Base-by-base conservation (phyloP, 805 yeast genomes). In the Ogataea pini region DNA sequence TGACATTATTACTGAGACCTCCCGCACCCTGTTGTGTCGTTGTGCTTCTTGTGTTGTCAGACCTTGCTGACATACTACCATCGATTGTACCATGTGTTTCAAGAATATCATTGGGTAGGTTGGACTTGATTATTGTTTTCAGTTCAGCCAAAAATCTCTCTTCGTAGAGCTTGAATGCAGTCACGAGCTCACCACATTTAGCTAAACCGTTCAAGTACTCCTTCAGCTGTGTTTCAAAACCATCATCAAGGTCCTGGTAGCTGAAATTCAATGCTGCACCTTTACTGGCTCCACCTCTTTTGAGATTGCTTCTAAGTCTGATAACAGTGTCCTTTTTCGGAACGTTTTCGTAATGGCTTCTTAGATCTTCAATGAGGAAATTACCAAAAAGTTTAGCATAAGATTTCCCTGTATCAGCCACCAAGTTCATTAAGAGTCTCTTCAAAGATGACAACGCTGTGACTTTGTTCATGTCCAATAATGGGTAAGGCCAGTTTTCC, bases 141-240 rank as follows among this genome's bases (percentile, higher is more conserved):
- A 89, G 73, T 56, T 90, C 96, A 1, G 75, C 70, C 10, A 83
- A 71, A n/a, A 87, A 79, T 16, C 73, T 74, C 19, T 83, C 92
- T 57, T 85, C 87, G 62, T 86, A 90, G 3, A 71, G 61, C 33
- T 74, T 72, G 54, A 85, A 82, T 0, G 95, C 87, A 12, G 77
- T 70, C 1, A 78, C 72, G 22, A 89, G 62, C 54, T 79, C 81
- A 19, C 83, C 84, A 38, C 89, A 77, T 55, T 82, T 75, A 7
- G 79, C 71, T 18, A 92, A 71, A 20, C 85, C 86, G 7, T 68
- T 61, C 27, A 89, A 69, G 42, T 72, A 75, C 1, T 67, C 71
- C 7, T 65, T 65, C n/a, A 88, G 62, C n/a, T 68, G 60, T 0
- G 53, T 48, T 53, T 78, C 75, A 38, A 79, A 72, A 0, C 56